Conservation (phyloP, 2,329 filamentous ascomycete genomes). For the Pseudogymnoascus sp. region DNA sequence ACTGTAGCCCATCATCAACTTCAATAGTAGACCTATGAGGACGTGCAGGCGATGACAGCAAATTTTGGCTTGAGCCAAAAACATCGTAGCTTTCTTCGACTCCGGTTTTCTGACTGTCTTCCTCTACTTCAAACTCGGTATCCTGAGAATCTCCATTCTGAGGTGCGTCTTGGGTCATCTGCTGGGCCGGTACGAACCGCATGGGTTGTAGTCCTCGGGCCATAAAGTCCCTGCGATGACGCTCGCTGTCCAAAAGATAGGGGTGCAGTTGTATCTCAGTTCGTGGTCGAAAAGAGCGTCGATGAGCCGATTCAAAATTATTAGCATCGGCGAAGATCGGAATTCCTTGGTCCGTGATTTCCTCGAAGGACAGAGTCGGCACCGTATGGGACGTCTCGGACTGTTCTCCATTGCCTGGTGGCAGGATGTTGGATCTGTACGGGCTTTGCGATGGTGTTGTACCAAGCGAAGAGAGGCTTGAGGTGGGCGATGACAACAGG, state of each 20-base stretch:
- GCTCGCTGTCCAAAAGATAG: constrained; percentile 28
- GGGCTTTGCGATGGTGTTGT: constrained; percentile 13
- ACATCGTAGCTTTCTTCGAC: background rate
- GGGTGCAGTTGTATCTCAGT: constrained; percentile 30
- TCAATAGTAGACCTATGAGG: background rate
- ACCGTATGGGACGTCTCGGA: background rate
- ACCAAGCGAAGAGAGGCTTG: constrained; percentile 24
- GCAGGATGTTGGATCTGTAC: background rate
- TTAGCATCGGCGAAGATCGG: background rate
- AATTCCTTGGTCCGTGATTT: background rate
- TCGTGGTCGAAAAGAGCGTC: constrained; percentile 24
- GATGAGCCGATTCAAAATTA: constrained; percentile 1
- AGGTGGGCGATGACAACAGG: constrained; percentile 30
- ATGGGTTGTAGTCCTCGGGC: constrained; percentile 26
- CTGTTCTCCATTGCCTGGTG: background rate
- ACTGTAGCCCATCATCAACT: background rate
- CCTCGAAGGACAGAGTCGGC: background rate
- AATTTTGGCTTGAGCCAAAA: background rate
- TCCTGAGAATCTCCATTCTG: constrained; percentile 21
- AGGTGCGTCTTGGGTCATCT: constrained; percentile 14
- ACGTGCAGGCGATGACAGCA: background rate
- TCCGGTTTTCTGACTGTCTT: constrained; percentile 21
- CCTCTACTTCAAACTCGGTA: constrained; percentile 19
- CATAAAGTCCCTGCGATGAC: constrained; percentile 25
- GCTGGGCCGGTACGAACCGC: constrained; percentile 22